Evolutionary conservation across 768 basidiomycete species (phyloP).

Genomic region (Scleroderma bovista): DNA sequence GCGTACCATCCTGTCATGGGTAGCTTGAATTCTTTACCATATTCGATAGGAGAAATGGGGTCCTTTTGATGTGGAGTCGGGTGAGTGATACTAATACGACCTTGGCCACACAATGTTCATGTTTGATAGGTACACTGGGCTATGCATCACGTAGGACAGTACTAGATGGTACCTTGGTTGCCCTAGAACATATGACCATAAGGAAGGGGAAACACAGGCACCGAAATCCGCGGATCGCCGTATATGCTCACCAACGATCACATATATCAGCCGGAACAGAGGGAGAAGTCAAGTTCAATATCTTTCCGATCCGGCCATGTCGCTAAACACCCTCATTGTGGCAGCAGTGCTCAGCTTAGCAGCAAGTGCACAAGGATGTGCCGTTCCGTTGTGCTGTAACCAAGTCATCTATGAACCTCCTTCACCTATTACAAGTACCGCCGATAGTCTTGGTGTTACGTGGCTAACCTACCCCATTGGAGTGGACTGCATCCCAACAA

Average conservation of each 20-base stretch:
- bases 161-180: neutral
- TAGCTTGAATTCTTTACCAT: too few species aligned
- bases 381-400: slow-evolving; percentile 2
- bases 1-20: too few species aligned
- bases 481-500: slow-evolving; percentile 2
- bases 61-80: too few species aligned
- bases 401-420: neutral
- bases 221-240: too few species aligned
- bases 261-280: neutral
- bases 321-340: neutral
- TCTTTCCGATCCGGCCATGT: too few species aligned
- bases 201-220: too few species aligned
- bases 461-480: neutral
- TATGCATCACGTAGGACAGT: neutral
- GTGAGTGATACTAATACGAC: too few species aligned
- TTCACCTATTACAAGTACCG: neutral
- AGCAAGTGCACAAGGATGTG: neutral
- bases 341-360: neutral
- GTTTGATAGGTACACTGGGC: neutral
- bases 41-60: too few species aligned
- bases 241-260: too few species aligned
- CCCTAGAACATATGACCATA: neutral
- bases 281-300: too few species aligned
- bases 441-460: neutral
- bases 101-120: neutral